Base-by-base conservation (phyloP, 1,284 basidiomycete genomes). In the Cutaneotrichosporon dermatis region DNA sequence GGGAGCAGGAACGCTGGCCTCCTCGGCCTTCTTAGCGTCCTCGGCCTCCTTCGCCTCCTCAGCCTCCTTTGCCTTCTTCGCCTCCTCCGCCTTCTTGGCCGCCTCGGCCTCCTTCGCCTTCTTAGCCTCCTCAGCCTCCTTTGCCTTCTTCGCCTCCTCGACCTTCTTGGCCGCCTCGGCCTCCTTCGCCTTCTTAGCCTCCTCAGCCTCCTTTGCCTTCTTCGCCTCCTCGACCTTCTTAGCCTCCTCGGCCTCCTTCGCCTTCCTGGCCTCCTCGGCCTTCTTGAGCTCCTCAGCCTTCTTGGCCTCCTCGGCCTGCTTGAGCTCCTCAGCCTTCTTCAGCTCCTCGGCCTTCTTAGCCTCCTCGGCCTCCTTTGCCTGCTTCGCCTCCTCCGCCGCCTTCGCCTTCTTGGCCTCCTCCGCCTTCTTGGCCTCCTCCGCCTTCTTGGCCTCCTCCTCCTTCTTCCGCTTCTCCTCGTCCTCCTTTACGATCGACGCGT, bases 321-420 rank as follows among this genome's bases (percentile, higher is more conserved):
- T 33, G 25, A 25, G 25, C 25, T 25, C 25, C 11, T 49, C 37
- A 15, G 33, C 4, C 37, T 40, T 35, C 53, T 46, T 25, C 8
- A 35, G 15, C n/a, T n/a, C 39, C 55, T 50, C 40, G 45, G 46
- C 48, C 55, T 51, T 56, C 35, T 46, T 33, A 35, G 53, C n/a
- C 43, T 46, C 44, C 34, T 35, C 8, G 4, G 43, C 56, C 7
- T 37, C 41, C 56, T 51, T 39, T n/a, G 15, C 42, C 49, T 51
- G n/a, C 15, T 40, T 45, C 10, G n/a, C 45, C 11, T 9, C 12
- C 37, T 48, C 10, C 36, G 45, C 16, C 54, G 40, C 16, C n/a
- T 13, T 35, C 35, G 12, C 16, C 15, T 15, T 15, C 15, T 37
- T 39, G 9, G 35, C 13, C 44, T 55, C 16, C 5, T 12, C 37